Conservation (phyloP, 2,329 filamentous ascomycete genomes). For the Plenodomus tracheiphilus region DNA sequence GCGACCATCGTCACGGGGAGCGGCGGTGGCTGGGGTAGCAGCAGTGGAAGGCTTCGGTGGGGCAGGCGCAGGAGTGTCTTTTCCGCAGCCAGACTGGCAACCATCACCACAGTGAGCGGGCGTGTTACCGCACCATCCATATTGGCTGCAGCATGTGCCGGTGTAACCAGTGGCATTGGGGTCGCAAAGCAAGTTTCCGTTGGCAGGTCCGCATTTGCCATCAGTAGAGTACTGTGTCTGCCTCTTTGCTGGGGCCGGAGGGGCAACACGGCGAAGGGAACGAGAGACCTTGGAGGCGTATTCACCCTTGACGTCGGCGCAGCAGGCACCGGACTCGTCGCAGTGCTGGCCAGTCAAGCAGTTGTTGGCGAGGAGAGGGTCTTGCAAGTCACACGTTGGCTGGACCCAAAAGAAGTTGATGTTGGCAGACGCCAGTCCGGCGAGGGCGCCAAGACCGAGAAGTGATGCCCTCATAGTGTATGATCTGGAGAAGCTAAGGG, state of each 20-base stretch:
- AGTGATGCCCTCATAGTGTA: constrained; percentile 35
- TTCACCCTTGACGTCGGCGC: constrained; percentile 22
- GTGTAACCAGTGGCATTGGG: constrained; percentile 51
- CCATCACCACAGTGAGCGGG: constrained; percentile 45
- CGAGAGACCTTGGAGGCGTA: constrained; percentile 27
- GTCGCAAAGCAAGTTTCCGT: constrained; percentile 48
- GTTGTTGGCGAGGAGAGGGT: constrained; percentile 11
- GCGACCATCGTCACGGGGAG: constrained; percentile 41
- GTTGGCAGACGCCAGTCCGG: constrained; percentile 48
- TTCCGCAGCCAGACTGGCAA: constrained; percentile 47
- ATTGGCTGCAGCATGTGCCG: constrained; percentile 51
- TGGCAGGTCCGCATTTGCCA: constrained; percentile 46
- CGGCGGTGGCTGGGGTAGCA: constrained; percentile 9
- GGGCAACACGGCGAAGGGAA: constrained; percentile 23
- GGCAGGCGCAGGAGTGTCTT: constrained; percentile 10
- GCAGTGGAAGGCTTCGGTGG: constrained; percentile 9
- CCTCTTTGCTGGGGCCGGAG: constrained; percentile 24
- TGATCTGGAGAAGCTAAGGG: constrained; percentile 10
- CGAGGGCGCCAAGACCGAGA: constrained; percentile 37
- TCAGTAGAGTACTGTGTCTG: constrained; percentile 44
- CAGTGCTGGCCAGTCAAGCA: constrained; percentile 48
- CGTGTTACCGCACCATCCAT: constrained; percentile 51
- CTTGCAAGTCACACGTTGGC: constrained; percentile 48
- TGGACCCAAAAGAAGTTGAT: constrained; percentile 55
- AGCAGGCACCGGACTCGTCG: constrained; percentile 41